Base-by-base conservation (phyloP, 140 eudicot genomes). In the Bidens hawaiensis region DNA sequence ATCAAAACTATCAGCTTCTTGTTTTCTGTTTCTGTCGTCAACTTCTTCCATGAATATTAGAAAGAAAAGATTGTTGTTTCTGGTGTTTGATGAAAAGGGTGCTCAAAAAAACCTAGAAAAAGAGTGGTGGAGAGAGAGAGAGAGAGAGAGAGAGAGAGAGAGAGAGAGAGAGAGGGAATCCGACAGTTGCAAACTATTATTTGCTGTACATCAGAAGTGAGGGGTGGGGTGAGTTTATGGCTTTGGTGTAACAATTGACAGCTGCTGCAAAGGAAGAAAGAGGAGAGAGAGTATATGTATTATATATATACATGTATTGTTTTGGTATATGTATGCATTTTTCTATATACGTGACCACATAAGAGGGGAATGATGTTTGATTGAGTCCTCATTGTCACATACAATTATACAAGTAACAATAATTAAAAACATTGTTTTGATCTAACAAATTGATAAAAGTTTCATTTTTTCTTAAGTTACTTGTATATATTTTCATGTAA, bases 121-220 rank as follows among this genome's bases (percentile, higher is more conserved):
- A 53, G 69, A 68, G 67, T 60, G 75, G 75, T 61, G 75, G 75
- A 63, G 47, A 22, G 42, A 34, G 62, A 55, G 69, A 46, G 42
- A 34, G n/a, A n/a, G n/a, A n/a, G n/a, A n/a, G n/a, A n/a, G n/a
- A n/a, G n/a, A n/a, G n/a, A n/a, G n/a, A n/a, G n/a, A n/a, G n/a
- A n/a, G n/a, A n/a, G n/a, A n/a, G n/a, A n/a, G n/a, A n/a, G 45
- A 63, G 78, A 76, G 27, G 46, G 78, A 73, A 71, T 70, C 77
- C 81, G 81, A 76, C 81, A 70, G 73, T 69, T 70, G 81, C 81
- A 76, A 76, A 76, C 81, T 70, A 71, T 71, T 64, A 76, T 76
- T 76, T 76, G 81, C 81, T 76, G 81, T 65, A 76, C 53, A 76
- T 76, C 73, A 76, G 76, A 70, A 64, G 76, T 27, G 73, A 76